Evolutionary conservation across 345 rosid genomes (phyloP), one percentile per base, ranked within the genome.

Genomic region (Populus davidiana): DNA sequence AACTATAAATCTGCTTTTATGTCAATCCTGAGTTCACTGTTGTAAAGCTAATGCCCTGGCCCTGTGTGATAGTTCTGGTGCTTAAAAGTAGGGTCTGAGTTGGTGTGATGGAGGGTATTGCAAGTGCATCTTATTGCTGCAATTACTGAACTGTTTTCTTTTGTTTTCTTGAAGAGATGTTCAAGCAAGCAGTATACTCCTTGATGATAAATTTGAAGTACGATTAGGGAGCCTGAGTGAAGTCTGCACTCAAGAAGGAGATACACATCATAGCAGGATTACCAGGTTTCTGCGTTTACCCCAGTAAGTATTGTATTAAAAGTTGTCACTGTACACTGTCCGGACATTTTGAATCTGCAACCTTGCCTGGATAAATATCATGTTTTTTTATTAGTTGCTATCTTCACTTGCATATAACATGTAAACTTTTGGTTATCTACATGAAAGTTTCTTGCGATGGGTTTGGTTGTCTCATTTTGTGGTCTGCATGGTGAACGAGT

Each of bases 111-210:
- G 50, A 10, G 50, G 17, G 50, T 44, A 13, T 47, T 47, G 16
- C 50, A 47, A 47, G 50, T 47, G 50, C 50, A 47, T 47, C 50
- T 47, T 47, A 47, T 4, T 47, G 16, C 50, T 44, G 23, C 68
- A 59, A 70, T 76, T 39, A 52, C 20, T 86, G 81, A 91, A 82
- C 31, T 78, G 69, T 49, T 70, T 31, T 54, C 70, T 80, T 78
- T 75, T 83, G n/a, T 43, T 70, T 80, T 47, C 31, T 75, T 80
- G 81, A 77, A 96, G 99, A 81, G 99, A 96, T 90, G 90, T 96
- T 81, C 99, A 96, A 91, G 98, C 99, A 70, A 96, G 98, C 83
- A 96, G 99, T 78, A 94, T 96, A 78, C 93, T 96, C 79, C 99
- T 96, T 62, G 99, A 96, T 86, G 99, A 96, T 76, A 96, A 96